These are phyloP conservation scores for Drechslerella coelobrocha DNA, from an alignment of 2,329 filamentous ascomycete species.

Conservation along the genomic window DNA sequence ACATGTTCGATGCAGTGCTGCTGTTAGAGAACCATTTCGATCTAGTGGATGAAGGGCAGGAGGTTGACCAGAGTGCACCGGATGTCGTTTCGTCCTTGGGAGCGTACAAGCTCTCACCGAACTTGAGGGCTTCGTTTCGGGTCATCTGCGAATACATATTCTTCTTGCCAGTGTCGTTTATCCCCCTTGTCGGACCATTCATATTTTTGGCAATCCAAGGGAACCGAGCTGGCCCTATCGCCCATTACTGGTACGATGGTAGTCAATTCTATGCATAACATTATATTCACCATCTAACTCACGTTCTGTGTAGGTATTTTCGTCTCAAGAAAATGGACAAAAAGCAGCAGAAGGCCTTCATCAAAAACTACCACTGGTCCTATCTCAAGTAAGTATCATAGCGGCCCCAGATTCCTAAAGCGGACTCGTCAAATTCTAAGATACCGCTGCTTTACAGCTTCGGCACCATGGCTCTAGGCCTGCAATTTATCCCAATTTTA, in stretches of 20 bases:
- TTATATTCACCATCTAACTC: neutral
- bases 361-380: conserved; percentile 73
- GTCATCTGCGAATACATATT: conserved; percentile 56
- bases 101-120: conserved; percentile 52
- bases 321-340: conserved; percentile 76
- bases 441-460: conserved; percentile 63
- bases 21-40: conserved; percentile 32
- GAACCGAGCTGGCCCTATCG: conserved; percentile 47
- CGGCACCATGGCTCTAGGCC: conserved; percentile 79
- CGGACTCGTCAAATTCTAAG: neutral
- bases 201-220: conserved; percentile 48
- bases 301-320: conserved; percentile 61
- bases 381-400: conserved; percentile 73
- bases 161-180: conserved; percentile 57
- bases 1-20: conserved; percentile 61
- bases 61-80: conserved; percentile 32
- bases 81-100: conserved; percentile 49
- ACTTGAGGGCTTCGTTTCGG: conserved; percentile 51
- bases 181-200: conserved; percentile 50
- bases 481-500: conserved; percentile 86
- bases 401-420: neutral
- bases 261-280: neutral
- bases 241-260: conserved; percentile 42
- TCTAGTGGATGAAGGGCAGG: conserved; percentile 39
- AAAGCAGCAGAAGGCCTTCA: conserved; percentile 74